These are phyloP conservation scores for Globisporangium barbulae DNA, from an alignment of 352 stramenopile species.

Conservation along the genomic window DNA sequence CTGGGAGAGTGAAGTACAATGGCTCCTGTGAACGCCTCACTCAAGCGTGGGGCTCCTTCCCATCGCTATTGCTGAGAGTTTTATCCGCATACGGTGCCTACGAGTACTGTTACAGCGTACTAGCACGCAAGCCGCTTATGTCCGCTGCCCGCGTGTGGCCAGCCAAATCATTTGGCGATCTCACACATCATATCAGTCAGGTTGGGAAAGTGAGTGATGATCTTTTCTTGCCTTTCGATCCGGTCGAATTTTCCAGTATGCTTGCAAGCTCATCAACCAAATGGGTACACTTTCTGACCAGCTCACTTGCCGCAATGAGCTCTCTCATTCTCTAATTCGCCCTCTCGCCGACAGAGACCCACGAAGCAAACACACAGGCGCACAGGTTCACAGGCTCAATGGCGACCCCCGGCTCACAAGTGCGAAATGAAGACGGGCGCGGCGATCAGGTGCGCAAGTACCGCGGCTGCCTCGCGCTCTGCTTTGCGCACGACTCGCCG, in stretches of 20 bases:
- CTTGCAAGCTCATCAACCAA: not conserved
- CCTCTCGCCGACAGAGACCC: not conserved
- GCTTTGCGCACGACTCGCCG: conserved; percentile 19
- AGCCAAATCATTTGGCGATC: no score
- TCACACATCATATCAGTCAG: not conserved
- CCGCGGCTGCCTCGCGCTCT: conserved; percentile 39
- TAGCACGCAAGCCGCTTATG: no score
- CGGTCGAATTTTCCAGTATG: not conserved
- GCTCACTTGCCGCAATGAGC: not conserved
- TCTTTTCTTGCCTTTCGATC: not conserved
- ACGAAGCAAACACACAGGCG: not conserved
- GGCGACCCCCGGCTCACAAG: not conserved
- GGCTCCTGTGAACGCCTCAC: no score
- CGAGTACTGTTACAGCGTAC: no score
- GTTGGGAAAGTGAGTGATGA: not conserved
- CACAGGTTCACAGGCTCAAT: not conserved
- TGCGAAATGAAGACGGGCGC: not conserved
- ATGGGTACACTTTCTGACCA: not conserved
- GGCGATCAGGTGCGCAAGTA: conserved; percentile 22
- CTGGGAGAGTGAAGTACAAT: no score
- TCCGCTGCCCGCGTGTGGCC: no score
- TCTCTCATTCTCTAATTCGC: not conserved
- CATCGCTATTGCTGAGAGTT: no score
- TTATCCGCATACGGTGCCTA: no score
- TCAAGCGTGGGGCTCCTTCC: no score